These are phyloP conservation scores for Linnemannia schmuckeri DNA, from an alignment of 192 early-diverging fungal species.

Conservation along the genomic window DNA sequence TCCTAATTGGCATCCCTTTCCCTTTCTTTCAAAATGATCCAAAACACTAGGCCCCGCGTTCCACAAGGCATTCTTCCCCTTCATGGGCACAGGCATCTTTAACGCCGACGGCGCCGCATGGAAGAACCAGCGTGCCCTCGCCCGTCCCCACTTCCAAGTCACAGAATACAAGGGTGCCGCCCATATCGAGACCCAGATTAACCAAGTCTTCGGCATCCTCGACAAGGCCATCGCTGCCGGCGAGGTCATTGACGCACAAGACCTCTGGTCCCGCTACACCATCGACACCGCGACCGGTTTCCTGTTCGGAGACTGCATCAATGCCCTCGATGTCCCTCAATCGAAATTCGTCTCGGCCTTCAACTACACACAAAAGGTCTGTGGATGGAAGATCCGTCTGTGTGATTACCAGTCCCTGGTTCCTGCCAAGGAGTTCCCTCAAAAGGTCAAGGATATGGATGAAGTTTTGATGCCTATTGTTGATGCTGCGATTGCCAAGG, in stretches of 20 bases:
- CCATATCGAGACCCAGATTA: slow-evolving; percentile 55
- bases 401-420: slow-evolving; percentile 45
- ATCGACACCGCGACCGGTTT: slow-evolving; percentile 54
- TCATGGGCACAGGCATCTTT: slow-evolving; percentile 58
- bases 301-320: slow-evolving; percentile 53
- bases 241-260: slow-evolving; percentile 39
- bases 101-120: slow-evolving; percentile 53
- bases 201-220: slow-evolving; percentile 54
- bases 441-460: slow-evolving; percentile 57
- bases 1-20: neutral
- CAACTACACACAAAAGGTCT: slow-evolving; percentile 56
- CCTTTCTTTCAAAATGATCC: neutral
- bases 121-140: slow-evolving; percentile 56
- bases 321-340: slow-evolving; percentile 46
- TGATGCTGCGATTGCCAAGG: slow-evolving; percentile 42
- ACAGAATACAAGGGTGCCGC: slow-evolving; percentile 56
- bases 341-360: slow-evolving; percentile 48
- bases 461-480: slow-evolving; percentile 44
- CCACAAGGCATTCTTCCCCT: slow-evolving; percentile 53
- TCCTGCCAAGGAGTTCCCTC: slow-evolving; percentile 36
- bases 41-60: slow-evolving; percentile 36
- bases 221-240: slow-evolving; percentile 34
- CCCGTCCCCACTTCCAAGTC: slow-evolving; percentile 55
- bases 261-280: slow-evolving; percentile 55
- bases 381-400: slow-evolving; percentile 55